A percentile compares a stretch with the other conserved stretches of the same genome.
These are phyloP conservation scores for Tuctoria greenei DNA, from an alignment of 176 grass and related monocot species.

Conservation along the genomic window DNA sequence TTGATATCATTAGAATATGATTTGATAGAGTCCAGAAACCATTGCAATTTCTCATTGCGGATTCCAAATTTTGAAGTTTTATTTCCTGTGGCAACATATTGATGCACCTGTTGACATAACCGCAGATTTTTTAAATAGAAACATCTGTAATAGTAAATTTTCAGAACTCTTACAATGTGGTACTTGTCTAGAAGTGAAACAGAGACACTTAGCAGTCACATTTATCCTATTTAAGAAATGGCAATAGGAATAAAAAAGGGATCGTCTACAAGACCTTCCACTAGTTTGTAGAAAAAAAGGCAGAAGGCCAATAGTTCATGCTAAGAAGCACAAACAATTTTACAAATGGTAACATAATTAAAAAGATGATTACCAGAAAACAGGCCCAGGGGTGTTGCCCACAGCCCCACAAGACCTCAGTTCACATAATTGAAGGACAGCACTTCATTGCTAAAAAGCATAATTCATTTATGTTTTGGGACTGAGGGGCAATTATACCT, in stretches of 20 bases:
- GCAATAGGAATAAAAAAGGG: background rate
- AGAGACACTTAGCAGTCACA: background rate
- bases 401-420: background rate
- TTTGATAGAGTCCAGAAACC: conserved; percentile 94
- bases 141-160: background rate
- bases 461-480: background rate
- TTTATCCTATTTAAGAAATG: background rate
- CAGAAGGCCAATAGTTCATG: background rate
- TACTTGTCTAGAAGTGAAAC: background rate
- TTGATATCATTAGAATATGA: conserved; percentile 74
- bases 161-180: background rate
- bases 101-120: conserved; percentile 68
- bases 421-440: background rate
- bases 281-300: background rate
- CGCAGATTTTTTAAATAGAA: background rate
- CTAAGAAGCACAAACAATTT: background rate
- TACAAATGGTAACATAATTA: background rate
- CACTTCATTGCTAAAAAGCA: background rate
- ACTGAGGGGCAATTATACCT: conserved; percentile 47
- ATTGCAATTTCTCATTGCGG: conserved; percentile 94
- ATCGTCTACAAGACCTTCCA: background rate
- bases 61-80: conserved; percentile 99
- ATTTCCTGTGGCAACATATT: conserved; percentile 97
- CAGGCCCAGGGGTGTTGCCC: background rate
- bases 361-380: background rate